A percentile compares a stretch with the other conserved stretches of the same genome.
phyloP scores from a whole-genome alignment of 2,329 filamentous ascomycete genomes.

The Cucurbitaria berberidis region DNA sequence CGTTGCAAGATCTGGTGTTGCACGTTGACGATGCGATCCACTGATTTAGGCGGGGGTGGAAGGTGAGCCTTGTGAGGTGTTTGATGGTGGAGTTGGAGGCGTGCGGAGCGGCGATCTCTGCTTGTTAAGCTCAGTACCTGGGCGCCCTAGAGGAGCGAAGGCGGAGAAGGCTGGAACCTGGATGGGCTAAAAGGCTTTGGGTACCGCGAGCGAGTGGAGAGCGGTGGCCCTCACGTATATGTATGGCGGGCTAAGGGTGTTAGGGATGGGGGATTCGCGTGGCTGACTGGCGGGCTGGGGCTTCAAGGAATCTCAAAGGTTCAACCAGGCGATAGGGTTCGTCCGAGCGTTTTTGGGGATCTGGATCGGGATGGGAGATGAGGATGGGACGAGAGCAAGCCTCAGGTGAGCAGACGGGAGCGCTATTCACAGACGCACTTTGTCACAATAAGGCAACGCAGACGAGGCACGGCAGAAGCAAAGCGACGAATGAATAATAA shows the following conservation, averaged over 20 bases:
- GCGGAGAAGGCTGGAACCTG: conserved; percentile 55
- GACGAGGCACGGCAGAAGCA: conserved; percentile 50
- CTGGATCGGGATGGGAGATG: conserved; percentile 50
- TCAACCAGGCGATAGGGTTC: conserved; percentile 51
- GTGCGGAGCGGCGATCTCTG: conserved; percentile 54
- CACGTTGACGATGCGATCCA: conserved; percentile 36
- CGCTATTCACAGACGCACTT: conserved; percentile 47
- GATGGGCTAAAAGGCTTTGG: conserved; percentile 48
- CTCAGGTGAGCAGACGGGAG: conserved; percentile 45
- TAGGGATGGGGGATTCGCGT: conserved; percentile 50
- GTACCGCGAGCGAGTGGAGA: conserved; percentile 49
- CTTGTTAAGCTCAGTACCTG: conserved; percentile 58
- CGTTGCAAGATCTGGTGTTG: conserved; percentile 44
- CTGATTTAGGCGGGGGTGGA: conserved; percentile 24
- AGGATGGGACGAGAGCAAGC: conserved; percentile 42
- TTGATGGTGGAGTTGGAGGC: conserved; percentile 46
- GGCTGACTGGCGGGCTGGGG: conserved; percentile 51
- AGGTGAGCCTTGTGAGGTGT: conserved; percentile 27
- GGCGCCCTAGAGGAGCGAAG: conserved; percentile 52
- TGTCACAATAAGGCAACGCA: conserved; percentile 47
- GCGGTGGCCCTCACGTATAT: conserved; percentile 51
- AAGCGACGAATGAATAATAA: conserved; percentile 45
- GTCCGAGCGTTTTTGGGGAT: conserved; percentile 50
- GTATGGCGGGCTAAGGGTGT: conserved; percentile 50
- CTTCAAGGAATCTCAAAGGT: conserved; percentile 35